Evolutionary conservation across 2,329 filamentous ascomycete species (phyloP).

Genomic region (Colletotrichum acutatum): DNA sequence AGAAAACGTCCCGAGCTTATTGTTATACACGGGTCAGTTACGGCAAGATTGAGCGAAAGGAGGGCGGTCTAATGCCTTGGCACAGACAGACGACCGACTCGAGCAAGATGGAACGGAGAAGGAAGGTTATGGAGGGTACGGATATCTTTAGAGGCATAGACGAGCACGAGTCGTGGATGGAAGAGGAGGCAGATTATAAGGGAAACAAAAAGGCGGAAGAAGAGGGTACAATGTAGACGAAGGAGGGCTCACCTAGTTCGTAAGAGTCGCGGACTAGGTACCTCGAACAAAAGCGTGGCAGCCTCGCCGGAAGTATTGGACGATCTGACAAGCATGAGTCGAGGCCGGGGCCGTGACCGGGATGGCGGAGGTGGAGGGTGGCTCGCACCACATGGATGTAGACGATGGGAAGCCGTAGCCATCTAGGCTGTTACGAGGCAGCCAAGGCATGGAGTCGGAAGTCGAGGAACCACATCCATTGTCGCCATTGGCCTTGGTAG

Average conservation of each 20-base stretch:
- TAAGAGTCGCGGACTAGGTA: neutral
- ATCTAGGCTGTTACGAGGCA: conserved; percentile 16
- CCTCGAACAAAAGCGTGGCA: conserved; percentile 4
- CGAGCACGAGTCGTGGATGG: conserved; percentile 20
- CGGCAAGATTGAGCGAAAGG: neutral
- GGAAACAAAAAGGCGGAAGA: neutral
- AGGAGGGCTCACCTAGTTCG: conserved; percentile 4
- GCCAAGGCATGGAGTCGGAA: conserved; percentile 18
- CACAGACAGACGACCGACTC: conserved; percentile 21
- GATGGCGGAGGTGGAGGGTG: neutral
- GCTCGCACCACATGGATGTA: neutral
- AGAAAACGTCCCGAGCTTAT: neutral
- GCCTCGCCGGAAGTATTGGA: conserved; percentile 23
- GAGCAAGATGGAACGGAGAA: neutral
- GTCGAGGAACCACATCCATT: neutral
- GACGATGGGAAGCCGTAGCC: neutral
- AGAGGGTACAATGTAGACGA: neutral
- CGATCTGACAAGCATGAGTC: conserved; percentile 22
- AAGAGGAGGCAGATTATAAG: conserved; percentile 7
- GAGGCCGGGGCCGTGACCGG: neutral
- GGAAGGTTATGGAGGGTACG: conserved; percentile 9
- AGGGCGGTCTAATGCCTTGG: neutral
- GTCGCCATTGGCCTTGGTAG: neutral
- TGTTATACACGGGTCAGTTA: conserved; percentile 12
- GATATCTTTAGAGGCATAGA: neutral